Evolutionary conservation across 2,329 filamentous ascomycete genomes (phyloP).

Genomic region (Trichoderma atrobrunneum): DNA sequence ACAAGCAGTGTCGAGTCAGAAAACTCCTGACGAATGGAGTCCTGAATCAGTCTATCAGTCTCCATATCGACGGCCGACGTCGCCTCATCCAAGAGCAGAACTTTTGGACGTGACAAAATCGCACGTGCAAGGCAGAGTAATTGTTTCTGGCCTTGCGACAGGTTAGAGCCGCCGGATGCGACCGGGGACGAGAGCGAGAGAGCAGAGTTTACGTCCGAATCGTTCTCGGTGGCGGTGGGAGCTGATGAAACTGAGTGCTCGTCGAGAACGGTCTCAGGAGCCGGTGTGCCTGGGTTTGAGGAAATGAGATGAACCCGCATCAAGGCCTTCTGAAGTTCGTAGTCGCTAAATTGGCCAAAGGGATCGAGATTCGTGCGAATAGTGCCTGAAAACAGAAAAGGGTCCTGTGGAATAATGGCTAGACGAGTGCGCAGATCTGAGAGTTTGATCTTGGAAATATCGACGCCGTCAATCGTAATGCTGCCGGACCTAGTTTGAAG

Average conservation of each 20-base stretch:
- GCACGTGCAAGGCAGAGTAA: constrained; percentile 53
- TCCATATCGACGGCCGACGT: constrained; percentile 68
- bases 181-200: constrained; percentile 36
- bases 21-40: constrained; percentile 64
- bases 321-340: constrained; percentile 61
- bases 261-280: not conserved
- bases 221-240: constrained; percentile 33
- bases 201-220: not conserved
- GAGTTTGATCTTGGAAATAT: constrained; percentile 65
- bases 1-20: constrained; percentile 61
- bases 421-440: constrained; percentile 63
- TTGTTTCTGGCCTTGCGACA: constrained; percentile 68
- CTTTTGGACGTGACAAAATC: constrained; percentile 59
- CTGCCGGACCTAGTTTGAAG: constrained; percentile 58
- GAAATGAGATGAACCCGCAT: constrained; percentile 52
- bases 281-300: not conserved
- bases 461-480: constrained; percentile 65
- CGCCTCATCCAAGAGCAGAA: constrained; percentile 71
- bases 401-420: constrained; percentile 69
- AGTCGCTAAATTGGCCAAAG: constrained; percentile 62
- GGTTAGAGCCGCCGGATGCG: constrained; percentile 63
- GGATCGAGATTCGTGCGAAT: constrained; percentile 70
- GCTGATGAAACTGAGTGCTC: constrained; percentile 45
- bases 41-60: constrained; percentile 67
- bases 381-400: constrained; percentile 71